Evolutionary conservation across 257 asterid species (phyloP), one percentile per base, ranked within the genome.

Genomic region (Scutellaria minor): DNA sequence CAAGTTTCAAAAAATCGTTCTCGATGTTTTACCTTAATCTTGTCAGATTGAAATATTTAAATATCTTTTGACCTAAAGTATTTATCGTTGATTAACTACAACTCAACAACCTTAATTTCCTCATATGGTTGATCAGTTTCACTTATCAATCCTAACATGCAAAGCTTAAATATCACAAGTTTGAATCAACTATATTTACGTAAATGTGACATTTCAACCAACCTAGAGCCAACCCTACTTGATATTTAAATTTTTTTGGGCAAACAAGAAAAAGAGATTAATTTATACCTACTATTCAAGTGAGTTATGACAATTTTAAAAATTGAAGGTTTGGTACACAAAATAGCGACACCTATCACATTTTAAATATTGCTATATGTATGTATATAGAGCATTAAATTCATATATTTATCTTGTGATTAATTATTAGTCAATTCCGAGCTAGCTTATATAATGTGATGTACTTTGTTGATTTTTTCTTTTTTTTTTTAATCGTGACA

Each of bases 171-270:
- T n/a, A 39, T 39, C 4, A 62, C 14, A 40, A 62, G 31, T 7
- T 41, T 8, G 7, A 63, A 13, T 41, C 15, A 74, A 27, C 20
- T 47, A 46, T 22, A 51, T 41, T 41, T 12, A 56, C 4, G 10
- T 14, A 37, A 66, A 37, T 3, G 15, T 75, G 70, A 50, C 57
- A 58, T 68, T 22, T 50, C 65, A 68, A 75, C 75, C 48, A 59
- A 75, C 70, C 70, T 68, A 59, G 8, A 60, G 61, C 75, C 69
- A 20, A 71, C 65, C 78, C 62, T 45, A 75, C 74, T 58, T 66
- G 47, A 40, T 27, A 22, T 75, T 66, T 66, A 67, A 64, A 59
- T 0, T 11, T 12, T 58, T 48, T 14, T 71, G 14, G 18, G 20
- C 69, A 46, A 50, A 72, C 70, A 39, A 47, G 3, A 31, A 15